Evolutionary conservation across 345 rosid species (phyloP).

Genomic region (Melaleuca alternifolia): DNA sequence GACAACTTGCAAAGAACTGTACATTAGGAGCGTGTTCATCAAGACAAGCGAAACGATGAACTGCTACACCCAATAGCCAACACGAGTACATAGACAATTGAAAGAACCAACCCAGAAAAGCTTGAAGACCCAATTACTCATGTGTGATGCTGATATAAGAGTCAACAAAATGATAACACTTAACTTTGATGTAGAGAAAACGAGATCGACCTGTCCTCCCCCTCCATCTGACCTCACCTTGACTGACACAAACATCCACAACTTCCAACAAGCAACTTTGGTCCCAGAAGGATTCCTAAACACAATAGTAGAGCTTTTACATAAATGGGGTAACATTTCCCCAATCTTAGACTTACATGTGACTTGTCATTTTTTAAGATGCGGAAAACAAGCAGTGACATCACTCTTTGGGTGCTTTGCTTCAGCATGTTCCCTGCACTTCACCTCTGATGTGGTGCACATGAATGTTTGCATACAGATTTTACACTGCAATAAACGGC

Average conservation of each 20-base stretch:
- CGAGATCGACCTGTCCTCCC: neutral
- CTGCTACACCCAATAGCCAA: neutral
- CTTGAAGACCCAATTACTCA: neutral
- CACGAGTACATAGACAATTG: neutral
- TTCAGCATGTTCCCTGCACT: conserved; percentile 60
- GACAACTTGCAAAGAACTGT: neutral
- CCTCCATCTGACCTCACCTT: neutral
- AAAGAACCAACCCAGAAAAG: neutral
- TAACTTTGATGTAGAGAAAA: neutral
- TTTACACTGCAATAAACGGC: conserved; percentile 37
- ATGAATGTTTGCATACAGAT: conserved; percentile 66
- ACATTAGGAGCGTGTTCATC: neutral
- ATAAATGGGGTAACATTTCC: neutral
- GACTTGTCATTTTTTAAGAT: conserved; percentile 22
- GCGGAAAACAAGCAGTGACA: conserved; percentile 28
- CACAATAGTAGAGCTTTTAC: neutral
- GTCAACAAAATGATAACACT: neutral
- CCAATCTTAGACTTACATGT: neutral
- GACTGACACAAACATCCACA: neutral
- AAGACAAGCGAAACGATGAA: neutral
- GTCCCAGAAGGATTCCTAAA: neutral
- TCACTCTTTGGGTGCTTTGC: conserved; percentile 51
- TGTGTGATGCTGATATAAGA: neutral
- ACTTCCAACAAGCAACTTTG: neutral
- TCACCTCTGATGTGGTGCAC: conserved; percentile 58